Evolutionary conservation across 73 alveolate genomes (phyloP).

Genomic region (Stentor coeruleus): DNA sequence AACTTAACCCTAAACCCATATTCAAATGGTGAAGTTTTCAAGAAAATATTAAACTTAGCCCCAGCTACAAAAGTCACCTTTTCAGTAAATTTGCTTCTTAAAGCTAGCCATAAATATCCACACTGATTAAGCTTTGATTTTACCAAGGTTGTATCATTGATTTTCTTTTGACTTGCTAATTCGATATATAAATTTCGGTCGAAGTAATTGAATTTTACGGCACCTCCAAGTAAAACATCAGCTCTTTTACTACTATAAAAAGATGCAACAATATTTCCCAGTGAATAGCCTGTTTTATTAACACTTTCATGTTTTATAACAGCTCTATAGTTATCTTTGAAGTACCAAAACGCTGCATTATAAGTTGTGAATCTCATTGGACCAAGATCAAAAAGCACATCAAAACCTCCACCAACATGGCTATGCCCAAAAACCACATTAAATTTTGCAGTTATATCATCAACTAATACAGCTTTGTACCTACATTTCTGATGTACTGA

Average conservation of each 20-base stretch:
- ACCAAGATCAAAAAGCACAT: not conserved
- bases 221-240: not conserved
- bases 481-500: not conserved
- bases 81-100: not conserved
- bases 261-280: conserved; percentile 16
- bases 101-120: not conserved
- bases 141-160: not conserved
- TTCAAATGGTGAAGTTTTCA: not conserved
- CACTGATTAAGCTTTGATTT: not conserved
- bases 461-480: not conserved
- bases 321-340: not conserved
- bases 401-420: not conserved
- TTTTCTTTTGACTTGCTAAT: not conserved
- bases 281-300: not conserved
- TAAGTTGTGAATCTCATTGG: conserved; percentile 8
- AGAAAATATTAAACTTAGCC: not conserved
- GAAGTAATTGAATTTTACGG: not conserved
- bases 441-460: too few species aligned
- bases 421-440: not conserved
- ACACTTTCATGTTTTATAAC: conserved; percentile 8
- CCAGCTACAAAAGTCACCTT: not conserved
- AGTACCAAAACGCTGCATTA: conserved; percentile 8
- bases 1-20: not conserved
- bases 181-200: not conserved
- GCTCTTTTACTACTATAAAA: not conserved